Evolutionary conservation across 345 rosid genomes (phyloP).

Genomic region (Iberis pinnata): DNA sequence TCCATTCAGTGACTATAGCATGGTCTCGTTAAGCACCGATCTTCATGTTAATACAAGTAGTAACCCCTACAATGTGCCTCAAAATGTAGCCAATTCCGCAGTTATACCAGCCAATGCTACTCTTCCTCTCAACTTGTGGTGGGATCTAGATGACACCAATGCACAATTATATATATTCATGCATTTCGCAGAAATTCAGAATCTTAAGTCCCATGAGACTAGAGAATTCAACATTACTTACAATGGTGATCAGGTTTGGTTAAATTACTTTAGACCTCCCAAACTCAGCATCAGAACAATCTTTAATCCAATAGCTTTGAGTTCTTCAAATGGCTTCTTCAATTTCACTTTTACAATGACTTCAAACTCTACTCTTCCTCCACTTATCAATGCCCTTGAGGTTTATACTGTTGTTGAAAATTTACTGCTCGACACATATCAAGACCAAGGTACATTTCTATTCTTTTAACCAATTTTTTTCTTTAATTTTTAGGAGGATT

Average conservation of each 20-base stretch:
- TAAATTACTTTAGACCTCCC: conserved; percentile 21
- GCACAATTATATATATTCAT: conserved; percentile 29
- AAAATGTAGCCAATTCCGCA: conserved; percentile 26
- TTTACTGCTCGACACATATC: conserved; percentile 23
- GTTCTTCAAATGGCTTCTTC: conserved; percentile 20
- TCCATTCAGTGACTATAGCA: neutral
- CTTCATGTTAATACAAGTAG: neutral
- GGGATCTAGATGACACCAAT: neutral
- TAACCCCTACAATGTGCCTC: conserved; percentile 24
- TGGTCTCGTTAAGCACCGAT: conserved; percentile 9
- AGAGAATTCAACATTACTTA: conserved; percentile 31
- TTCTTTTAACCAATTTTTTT: neutral
- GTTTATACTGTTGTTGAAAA: conserved; percentile 26
- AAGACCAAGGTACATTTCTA: conserved; percentile 29
- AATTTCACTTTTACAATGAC: conserved; percentile 20
- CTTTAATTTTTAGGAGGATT: neutral
- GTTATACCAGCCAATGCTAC: conserved; percentile 20
- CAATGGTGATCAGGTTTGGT: conserved; percentile 19
- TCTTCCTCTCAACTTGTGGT: conserved; percentile 4
- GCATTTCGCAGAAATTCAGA: conserved; percentile 42
- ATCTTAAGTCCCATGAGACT: conserved; percentile 19
- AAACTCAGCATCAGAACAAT: conserved; percentile 27
- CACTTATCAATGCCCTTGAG: conserved; percentile 38
- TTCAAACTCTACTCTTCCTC: conserved; percentile 29
- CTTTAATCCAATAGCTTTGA: conserved; percentile 11